Conservation (phyloP, 148 eudicot species). For the Nyssa sinensis region DNA sequence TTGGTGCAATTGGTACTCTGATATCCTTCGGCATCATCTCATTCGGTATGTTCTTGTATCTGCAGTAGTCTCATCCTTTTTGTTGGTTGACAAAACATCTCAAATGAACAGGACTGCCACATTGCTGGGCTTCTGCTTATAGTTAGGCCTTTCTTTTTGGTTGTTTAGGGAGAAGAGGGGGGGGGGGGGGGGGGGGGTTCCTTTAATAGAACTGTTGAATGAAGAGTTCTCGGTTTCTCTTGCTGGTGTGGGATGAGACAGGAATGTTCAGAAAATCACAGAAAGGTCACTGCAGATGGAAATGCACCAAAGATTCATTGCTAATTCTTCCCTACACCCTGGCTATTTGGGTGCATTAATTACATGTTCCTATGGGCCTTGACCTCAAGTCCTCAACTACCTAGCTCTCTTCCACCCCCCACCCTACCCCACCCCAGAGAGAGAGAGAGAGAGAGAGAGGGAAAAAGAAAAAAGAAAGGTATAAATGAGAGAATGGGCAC, state of each 20-base stretch:
- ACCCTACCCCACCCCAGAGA: no score
- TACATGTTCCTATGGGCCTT: not conserved
- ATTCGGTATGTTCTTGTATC: slow-evolving; percentile 41
- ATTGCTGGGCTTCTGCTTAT: not conserved
- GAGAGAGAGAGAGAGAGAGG: no score
- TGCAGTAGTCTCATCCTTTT: not conserved
- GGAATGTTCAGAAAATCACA: not conserved
- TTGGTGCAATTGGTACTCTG: slow-evolving; percentile 74
- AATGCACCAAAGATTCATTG: not conserved
- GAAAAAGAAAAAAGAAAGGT: no score
- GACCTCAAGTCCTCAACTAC: not conserved
- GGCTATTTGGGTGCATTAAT: not conserved
- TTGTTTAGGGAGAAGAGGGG: no score
- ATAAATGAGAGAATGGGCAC: not conserved
- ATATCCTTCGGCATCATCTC: slow-evolving; percentile 74
- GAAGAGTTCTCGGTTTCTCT: no score
- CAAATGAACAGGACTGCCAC: not conserved
- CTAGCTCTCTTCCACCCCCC: no score
- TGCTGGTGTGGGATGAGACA: not conserved
- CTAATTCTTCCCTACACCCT: not conserved
- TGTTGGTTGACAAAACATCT: not conserved
- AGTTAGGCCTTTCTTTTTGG: no score
- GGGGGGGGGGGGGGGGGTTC: no score
- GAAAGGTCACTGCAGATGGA: not conserved
- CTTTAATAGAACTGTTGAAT: not conserved